These are phyloP conservation scores for Aspergillus fructus DNA, from an alignment of 2,329 filamentous ascomycete genomes.

Conservation along the genomic window DNA sequence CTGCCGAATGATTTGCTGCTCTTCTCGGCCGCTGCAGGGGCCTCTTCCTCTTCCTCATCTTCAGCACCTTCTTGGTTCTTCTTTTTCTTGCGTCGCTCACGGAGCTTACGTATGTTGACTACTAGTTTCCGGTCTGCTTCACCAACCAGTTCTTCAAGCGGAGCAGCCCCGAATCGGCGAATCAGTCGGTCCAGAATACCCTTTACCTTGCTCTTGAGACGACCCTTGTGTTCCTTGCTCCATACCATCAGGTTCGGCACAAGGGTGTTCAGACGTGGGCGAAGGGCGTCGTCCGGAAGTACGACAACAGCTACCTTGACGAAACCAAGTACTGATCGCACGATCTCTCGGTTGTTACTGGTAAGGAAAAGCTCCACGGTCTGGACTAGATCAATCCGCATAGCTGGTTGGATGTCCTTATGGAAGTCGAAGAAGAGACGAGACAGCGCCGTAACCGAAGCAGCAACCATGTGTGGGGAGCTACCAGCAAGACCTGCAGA, in stretches of 20 bases:
- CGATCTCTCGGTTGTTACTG: constrained; percentile 95
- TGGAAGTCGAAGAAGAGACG: constrained; percentile 94
- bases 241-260: constrained; percentile 91
- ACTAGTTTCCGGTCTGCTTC: constrained; percentile 87
- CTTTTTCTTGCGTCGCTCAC: constrained; percentile 86
- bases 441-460: constrained; percentile 91
- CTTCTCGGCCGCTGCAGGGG: constrained; percentile 42
- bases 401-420: constrained; percentile 63
- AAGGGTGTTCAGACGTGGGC: constrained; percentile 71
- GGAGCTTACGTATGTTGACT: constrained; percentile 90
- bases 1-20: constrained; percentile 16
- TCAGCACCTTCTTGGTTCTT: constrained; percentile 68
- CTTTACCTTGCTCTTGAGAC: constrained; percentile 96
- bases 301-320: constrained; percentile 94
- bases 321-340: constrained; percentile 90
- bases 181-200: constrained; percentile 96
- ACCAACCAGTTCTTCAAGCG: constrained; percentile 76
- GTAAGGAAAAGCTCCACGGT: constrained; percentile 96
- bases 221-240: constrained; percentile 97
- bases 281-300: constrained; percentile 75
- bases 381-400: constrained; percentile 80
- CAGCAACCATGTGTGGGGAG: constrained; percentile 95
- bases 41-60: constrained; percentile 52
- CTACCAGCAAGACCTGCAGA: constrained; percentile 90
- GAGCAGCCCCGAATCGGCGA: constrained; percentile 80